Conservation (phyloP, 306 rosid genomes). For the Lathyrus aphaca region DNA sequence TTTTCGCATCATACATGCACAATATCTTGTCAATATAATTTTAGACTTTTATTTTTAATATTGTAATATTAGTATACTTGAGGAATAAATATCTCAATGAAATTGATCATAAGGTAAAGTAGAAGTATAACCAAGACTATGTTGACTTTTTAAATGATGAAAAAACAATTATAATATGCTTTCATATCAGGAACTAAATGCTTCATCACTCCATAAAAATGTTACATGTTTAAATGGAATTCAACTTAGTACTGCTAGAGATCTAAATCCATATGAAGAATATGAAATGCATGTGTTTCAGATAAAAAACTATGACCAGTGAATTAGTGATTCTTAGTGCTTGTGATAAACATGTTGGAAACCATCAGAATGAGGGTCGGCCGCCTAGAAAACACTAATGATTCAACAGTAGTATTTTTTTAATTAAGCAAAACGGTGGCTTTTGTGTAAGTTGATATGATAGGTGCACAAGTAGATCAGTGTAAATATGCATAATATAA, state of each 20-base stretch:
- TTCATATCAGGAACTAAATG: background rate
- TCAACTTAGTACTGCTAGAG: background rate
- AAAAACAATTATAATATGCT: background rate
- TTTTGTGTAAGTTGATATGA: background rate
- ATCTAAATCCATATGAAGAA: background rate
- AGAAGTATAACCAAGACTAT: constrained; percentile 9
- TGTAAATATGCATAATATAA: background rate
- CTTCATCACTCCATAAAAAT: background rate
- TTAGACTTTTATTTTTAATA: background rate
- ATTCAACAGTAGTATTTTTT: background rate
- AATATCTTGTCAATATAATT: background rate
- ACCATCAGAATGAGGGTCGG: background rate
- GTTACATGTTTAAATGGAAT: constrained; percentile 7
- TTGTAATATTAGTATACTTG: constrained; percentile 22
- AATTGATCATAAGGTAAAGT: constrained; percentile 21
- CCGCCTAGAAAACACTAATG: background rate
- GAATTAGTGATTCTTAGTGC: background rate
- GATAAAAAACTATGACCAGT: background rate
- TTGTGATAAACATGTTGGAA: background rate
- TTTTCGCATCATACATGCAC: constrained; percentile 7
- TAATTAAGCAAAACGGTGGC: background rate
- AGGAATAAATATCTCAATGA: constrained; percentile 13
- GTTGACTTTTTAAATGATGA: background rate
- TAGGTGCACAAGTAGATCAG: background rate
- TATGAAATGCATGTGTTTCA: background rate